Evolutionary conservation across 1,284 basidiomycete species (phyloP), one percentile per base, ranked within the genome.

Genomic region (Naganishia cerealis): DNA sequence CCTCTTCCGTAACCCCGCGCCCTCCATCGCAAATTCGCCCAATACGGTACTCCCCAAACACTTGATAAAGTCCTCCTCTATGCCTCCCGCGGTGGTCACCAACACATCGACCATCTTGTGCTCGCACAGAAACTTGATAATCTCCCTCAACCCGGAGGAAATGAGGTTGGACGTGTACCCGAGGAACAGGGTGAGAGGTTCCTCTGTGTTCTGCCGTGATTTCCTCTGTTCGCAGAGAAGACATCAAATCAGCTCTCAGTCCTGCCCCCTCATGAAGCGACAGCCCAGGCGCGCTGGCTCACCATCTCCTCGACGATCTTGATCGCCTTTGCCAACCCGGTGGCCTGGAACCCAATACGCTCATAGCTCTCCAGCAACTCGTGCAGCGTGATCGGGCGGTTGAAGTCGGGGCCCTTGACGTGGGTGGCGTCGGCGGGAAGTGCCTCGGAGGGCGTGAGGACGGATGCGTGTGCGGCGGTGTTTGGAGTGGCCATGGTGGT

Each of bases 31-130:
- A 80, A 96, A 99, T 73, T 93, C 93, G 26, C 92, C 94, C 38
- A 99, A 85, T 74, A 95, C 97, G 0, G 96, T 99, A 76, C 90
- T 88, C 12, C 93, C 95, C 7, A 99, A 86, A 78, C 96, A 99
- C 81, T 99, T 99, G 82, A 99, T 97, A 72, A 99, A 90, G 82
- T 99, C 96, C 81, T 99, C 96, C 78, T 99, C 96, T 71, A 99
- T 90, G 3, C 96, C 96, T 0, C 96, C 96, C 1, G 96, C 96
- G 0, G 96, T 99, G 1, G 96, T 99, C 21, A 98, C 95, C 65
- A 99, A 85, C 9, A 88, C 91, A 33, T 89, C 86, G 61, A 99
- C 87, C 73, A 95, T 90, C 74, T 89, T 91, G 83, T 99, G 87
- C 80, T 98, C 94, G 52, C 94, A 95, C 50, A 99, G 88, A 79